These are phyloP conservation scores for Erucastrum elatum DNA, from an alignment of 345 rosid species.

Conservation along the genomic window DNA sequence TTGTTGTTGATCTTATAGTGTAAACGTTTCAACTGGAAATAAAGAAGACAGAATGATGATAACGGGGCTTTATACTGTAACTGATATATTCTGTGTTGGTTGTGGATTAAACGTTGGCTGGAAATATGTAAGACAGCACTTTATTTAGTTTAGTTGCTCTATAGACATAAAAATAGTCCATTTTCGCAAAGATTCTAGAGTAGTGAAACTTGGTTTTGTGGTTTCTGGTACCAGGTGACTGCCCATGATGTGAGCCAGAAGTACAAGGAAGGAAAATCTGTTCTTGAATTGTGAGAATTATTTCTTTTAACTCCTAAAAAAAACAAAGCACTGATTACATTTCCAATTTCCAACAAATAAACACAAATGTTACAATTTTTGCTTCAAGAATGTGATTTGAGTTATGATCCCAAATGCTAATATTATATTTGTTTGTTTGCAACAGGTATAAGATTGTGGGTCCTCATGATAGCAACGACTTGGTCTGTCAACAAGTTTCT, in stretches of 20 bases:
- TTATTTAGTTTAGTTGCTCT: not conserved
- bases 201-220: not conserved
- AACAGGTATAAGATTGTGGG: slow-evolving; percentile 63
- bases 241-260: slow-evolving; percentile 73
- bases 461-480: slow-evolving; percentile 50
- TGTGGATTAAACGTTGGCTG: slow-evolving; percentile 97
- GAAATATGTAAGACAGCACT: slow-evolving; percentile 75
- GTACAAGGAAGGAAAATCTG: slow-evolving; percentile 95
- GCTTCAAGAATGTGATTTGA: not conserved
- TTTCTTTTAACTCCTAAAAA: not conserved
- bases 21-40: slow-evolving; percentile 62
- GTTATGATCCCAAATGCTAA: not conserved
- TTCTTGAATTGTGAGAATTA: slow-evolving; percentile 72
- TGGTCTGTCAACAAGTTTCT: slow-evolving; percentile 18
- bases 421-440: slow-evolving; percentile 4
- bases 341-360: not conserved
- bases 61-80: slow-evolving; percentile 77
- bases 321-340: not conserved
- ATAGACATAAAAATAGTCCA: not conserved
- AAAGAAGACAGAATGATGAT: slow-evolving; percentile 77
- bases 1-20: slow-evolving; percentile 42
- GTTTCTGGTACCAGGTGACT: slow-evolving; percentile 57
- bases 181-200: not conserved
- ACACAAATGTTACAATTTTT: not conserved
- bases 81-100: slow-evolving; percentile 84